These are phyloP conservation scores for Trichoderma aggressivum DNA, from an alignment of 2,329 filamentous ascomycete genomes.

Conservation along the genomic window DNA sequence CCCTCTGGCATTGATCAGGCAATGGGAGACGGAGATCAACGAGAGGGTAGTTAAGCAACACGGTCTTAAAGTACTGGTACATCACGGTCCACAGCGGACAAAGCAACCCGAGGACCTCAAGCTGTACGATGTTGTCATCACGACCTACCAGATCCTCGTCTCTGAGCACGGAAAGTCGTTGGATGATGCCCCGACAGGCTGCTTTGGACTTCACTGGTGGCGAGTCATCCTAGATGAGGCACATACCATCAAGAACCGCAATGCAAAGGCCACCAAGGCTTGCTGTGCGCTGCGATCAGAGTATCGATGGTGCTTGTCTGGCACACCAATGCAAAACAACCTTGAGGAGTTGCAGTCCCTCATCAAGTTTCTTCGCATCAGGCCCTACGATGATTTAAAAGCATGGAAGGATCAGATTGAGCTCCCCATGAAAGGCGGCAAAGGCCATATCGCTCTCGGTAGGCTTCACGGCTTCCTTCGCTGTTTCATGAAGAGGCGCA, in stretches of 20 bases:
- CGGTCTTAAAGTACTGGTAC: slow-evolving; percentile 76
- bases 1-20: slow-evolving; percentile 87
- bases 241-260: slow-evolving; percentile 97
- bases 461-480: slow-evolving; percentile 80
- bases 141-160: slow-evolving; percentile 92
- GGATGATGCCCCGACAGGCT: slow-evolving; percentile 67
- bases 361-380: slow-evolving; percentile 87
- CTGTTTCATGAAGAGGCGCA: slow-evolving; percentile 98
- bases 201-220: slow-evolving; percentile 93
- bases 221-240: slow-evolving; percentile 94
- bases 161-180: slow-evolving; percentile 78
- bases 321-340: slow-evolving; percentile 98
- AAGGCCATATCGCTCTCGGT: slow-evolving; percentile 83
- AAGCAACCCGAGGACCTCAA: slow-evolving; percentile 75
- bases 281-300: slow-evolving; percentile 80
- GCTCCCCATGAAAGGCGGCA: slow-evolving; percentile 81
- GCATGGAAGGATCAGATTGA: slow-evolving; percentile 93
- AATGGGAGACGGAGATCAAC: slow-evolving; percentile 93
- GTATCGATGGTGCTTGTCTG: slow-evolving; percentile 94
- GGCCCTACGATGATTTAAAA: slow-evolving; percentile 80
- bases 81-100: slow-evolving; percentile 83
- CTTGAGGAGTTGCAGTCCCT: slow-evolving; percentile 93
- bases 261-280: slow-evolving; percentile 90
- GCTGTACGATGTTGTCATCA: slow-evolving; percentile 91
- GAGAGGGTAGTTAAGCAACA: slow-evolving; percentile 71